Conservation (phyloP, 2,329 filamentous ascomycete species). For the Neonectria ditissima region DNA sequence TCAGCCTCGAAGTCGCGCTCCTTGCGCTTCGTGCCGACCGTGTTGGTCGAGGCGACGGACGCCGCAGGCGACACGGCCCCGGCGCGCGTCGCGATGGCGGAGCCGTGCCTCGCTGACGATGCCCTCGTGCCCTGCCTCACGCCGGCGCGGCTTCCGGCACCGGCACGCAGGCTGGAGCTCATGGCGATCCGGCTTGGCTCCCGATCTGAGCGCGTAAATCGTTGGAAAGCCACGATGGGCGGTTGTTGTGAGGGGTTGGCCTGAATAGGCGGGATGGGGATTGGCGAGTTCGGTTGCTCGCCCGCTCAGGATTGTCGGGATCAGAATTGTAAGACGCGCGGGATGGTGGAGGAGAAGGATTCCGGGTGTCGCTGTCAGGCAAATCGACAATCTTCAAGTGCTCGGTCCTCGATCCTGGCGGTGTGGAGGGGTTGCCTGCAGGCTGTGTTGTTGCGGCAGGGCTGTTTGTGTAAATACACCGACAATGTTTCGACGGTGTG, state of each 20-base stretch:
- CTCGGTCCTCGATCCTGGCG: constrained; percentile 28
- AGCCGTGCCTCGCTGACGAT: constrained; percentile 43
- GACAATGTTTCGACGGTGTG: constrained; percentile 27
- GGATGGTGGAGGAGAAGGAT: constrained; percentile 1
- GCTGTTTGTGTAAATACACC: constrained; percentile 41
- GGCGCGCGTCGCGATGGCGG: constrained; percentile 37
- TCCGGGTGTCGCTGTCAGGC: constrained; percentile 5
- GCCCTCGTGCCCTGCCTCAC: constrained; percentile 39
- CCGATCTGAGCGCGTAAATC: constrained; percentile 53
- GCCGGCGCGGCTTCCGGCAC: constrained; percentile 40
- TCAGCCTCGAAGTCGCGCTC: constrained; percentile 84
- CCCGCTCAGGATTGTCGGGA: neutral
- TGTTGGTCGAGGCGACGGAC: constrained; percentile 70
- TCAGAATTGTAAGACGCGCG: neutral
- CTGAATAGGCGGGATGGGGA: constrained; percentile 18
- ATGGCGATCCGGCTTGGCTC: constrained; percentile 52
- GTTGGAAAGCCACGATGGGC: constrained; percentile 51
- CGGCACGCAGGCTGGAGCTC: constrained; percentile 47
- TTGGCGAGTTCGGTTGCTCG: neutral
- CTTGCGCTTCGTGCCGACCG: constrained; percentile 81
- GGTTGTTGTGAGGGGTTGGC: constrained; percentile 28
- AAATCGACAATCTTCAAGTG: constrained; percentile 26
- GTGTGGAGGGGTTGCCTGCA: constrained; percentile 42
- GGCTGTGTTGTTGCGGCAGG: constrained; percentile 29
- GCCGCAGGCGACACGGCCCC: constrained; percentile 76